Base-by-base conservation (phyloP, 257 asterid species). In the Solanum lycopersicoides region DNA sequence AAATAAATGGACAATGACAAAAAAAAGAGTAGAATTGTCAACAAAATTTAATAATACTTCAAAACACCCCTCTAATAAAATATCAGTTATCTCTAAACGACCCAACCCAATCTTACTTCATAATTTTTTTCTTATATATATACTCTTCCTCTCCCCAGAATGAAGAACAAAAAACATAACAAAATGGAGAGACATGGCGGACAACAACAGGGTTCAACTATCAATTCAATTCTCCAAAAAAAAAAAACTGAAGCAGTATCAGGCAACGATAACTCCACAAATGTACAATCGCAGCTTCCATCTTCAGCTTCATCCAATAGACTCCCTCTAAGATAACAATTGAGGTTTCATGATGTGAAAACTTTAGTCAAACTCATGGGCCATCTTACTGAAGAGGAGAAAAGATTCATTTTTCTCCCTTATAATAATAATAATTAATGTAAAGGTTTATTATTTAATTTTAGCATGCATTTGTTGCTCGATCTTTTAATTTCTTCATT, bases 191-290 rank as follows among this genome's bases (percentile, higher is more conserved):
- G 23, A 15, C 59, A 47, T 1, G 7, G 20, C 7, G 20, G 20
- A 47, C 76, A 69, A 30, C n/a, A 34, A 0, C 8, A 34, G 0
- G 1, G 13, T 18, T 3, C 8, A 8, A 9, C 14, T 16, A 5
- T 5, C 0, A 2, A 34, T 16, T 34, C 28, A 16, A 69, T 6
- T 28, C 8, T 2, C 7, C n/a, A 28, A 28, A 28, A n/a, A n/a
- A n/a, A n/a, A n/a, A n/a, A 14, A 30, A 18, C 23, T 30, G 1
- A 2, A 16, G 37, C 3, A 13, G 12, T 4, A 32, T 34, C 4
- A 32, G 13, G 4, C 3, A 32, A 1, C 11, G 13, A 71, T 68
- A 28, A 68, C 14, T 71, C 23, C 16, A 34, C 20, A 32, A 71
- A 34, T 10, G 25, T 68, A 3, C 1, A 12, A 9, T 25, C 3